A percentile compares a stretch with the other conserved stretches of the same genome.
These are phyloP conservation scores for Ilyonectria robusta DNA, from an alignment of 2,329 filamentous ascomycete genomes.

Conservation along the genomic window DNA sequence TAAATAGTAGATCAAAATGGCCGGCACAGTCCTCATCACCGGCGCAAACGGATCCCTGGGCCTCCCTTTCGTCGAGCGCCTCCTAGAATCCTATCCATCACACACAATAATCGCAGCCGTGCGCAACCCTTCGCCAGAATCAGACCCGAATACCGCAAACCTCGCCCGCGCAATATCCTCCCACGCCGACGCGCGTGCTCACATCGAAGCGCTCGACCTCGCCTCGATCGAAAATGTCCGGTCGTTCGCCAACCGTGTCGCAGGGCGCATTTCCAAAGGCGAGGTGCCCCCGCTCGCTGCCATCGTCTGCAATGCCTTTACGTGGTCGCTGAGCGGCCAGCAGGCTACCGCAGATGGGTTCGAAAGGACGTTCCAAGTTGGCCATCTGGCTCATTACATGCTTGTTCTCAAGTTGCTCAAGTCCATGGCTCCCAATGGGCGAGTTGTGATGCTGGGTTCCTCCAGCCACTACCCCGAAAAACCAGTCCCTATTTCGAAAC, in stretches of 20 bases:
- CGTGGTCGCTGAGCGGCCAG: constrained; percentile 31
- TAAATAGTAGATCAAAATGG: constrained; percentile 34
- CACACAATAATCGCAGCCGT: constrained; percentile 52
- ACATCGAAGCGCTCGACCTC: constrained; percentile 38
- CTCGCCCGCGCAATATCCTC: constrained; percentile 43
- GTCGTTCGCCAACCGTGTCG: constrained; percentile 19
- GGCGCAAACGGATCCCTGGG: constrained; percentile 56
- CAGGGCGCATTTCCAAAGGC: not conserved
- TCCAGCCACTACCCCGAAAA: constrained; percentile 31
- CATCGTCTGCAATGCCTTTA: constrained; percentile 42
- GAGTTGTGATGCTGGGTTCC: constrained; percentile 37
- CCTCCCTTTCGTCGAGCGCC: constrained; percentile 26
- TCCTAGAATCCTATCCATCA: constrained; percentile 33
- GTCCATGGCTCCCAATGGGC: constrained; percentile 31
- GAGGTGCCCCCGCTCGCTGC: constrained; percentile 33
- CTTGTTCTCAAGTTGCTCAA: constrained; percentile 40
- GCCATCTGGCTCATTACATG: constrained; percentile 39
- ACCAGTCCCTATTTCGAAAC: constrained; percentile 32
- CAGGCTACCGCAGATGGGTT: constrained; percentile 30
- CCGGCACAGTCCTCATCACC: constrained; percentile 54
- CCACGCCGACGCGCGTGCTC: not conserved
- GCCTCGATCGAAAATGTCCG: constrained; percentile 23
- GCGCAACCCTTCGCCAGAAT: constrained; percentile 46
- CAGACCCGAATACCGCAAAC: constrained; percentile 49
- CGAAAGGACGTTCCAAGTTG: constrained; percentile 41